Base-by-base conservation (phyloP, 1,284 basidiomycete species). In the Boletus subluridellus region DNA sequence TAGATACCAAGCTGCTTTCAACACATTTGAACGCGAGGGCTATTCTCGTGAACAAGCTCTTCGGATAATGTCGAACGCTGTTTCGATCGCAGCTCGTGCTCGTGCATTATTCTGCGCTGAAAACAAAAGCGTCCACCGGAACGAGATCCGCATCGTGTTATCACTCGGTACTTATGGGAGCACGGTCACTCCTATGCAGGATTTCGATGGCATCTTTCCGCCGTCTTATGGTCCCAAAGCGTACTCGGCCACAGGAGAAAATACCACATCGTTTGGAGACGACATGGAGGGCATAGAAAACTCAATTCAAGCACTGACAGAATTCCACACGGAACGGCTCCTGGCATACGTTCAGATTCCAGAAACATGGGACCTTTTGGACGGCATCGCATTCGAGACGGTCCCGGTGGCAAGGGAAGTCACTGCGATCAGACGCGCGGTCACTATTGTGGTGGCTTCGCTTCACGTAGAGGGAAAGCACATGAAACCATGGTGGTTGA, bases 401-500 rank as follows among this genome's bases (percentile, higher is more conserved):
- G 76, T 93, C 4, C 90, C 92, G 0, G 75, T 91, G 1, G 68
- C 82, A 14, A 73, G 84, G 28, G 92, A 94, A 72, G 77, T 88
- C 5, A 72, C 68, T 11, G 89, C 86, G 2, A 85, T 94, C 57
- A 76, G 89, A 47, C 73, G 74, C 15, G 89, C 90, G 49, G 62
- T 69, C 1, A 56, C 68, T 3, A 4, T 3, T 0, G 65, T 63
- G 32, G 38, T 52, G 0, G 49, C 49, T 4, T 9, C 26, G 11
- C 62, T 71, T 15, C 49, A 21, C 8, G 52, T 4, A n/a, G 53
- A 58, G 3, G 59, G 62, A 30, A 56, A 15, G 6, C 28, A 12
- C 0, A 81, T 93, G 73, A 90, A 89, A 68, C 80, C 80, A 38
- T 93, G 89, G 85, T 93, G 90, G 89, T 83, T 92, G 56, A 83